Base-by-base conservation (phyloP, 2,329 filamentous ascomycete species). In the Stachybotrys echinatus region DNA sequence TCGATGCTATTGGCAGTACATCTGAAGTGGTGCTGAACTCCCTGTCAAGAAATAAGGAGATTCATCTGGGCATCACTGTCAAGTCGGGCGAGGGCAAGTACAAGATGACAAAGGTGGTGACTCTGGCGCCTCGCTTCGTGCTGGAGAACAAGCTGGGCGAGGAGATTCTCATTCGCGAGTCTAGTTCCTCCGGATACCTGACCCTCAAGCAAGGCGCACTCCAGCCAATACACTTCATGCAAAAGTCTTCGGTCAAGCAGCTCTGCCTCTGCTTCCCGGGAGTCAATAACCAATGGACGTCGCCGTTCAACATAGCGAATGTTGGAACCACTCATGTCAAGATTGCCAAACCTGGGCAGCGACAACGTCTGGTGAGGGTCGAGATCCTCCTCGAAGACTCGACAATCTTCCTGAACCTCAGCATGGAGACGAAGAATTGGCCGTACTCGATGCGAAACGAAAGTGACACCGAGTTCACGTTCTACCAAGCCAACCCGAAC, bases 391-490 rank as follows among this genome's bases (percentile, higher is more conserved):
- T 96, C 79, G 95, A 99, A 66, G 84, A 89, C 54, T 89, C 92
- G 0, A 97, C 92, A 1, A 87, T 99, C 39, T 99, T 97, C 75
- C 68, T 97, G 31, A 89, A 96, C 61, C 79, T 99, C 51, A 94
- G 85, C 62, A 76, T 92, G 57, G 94, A 99, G 71, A 91, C 83
- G 6, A 95, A 94, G 67, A 90, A 95, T 64, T 99, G 94, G 94
- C 94, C 94, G 0, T 99, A 94, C 71, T 96, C 92, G 0, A 96
- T 99, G 85, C 87, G 94, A 56, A 99, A 99, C 63, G 94, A 97
- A 72, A 97, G 92, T 62, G 92, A 97, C 61, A 88, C 87, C 21
- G 94, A 97, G 64, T 97, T 97, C 68, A 87, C 92, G 45, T 99
- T 99, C 73, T 96, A 88, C 74, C 94, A 99, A 67, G 88, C 90